Percentiles rank a stretch among this genome's conserved stretches.
Evolutionary conservation across 306 rosid species (phyloP).

Genomic region (Inga laurina): DNA sequence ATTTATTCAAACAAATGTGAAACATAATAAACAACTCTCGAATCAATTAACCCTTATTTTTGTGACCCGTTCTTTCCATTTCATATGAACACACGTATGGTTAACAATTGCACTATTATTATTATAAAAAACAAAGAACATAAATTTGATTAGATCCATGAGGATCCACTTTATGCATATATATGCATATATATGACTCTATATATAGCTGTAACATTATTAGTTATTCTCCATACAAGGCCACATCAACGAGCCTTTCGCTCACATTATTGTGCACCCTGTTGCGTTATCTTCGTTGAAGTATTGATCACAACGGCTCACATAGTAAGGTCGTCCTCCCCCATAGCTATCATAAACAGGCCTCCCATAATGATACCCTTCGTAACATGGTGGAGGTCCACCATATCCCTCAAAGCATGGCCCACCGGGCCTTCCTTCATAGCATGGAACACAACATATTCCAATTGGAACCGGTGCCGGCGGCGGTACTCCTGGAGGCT

Average conservation of each 20-base stretch:
- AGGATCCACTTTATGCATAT: not conserved
- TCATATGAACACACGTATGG: not conserved
- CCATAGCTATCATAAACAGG: constrained; percentile 65
- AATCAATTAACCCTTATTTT: not conserved
- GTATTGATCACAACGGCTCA: constrained; percentile 29
- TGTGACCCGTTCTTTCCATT: not conserved
- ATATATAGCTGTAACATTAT: not conserved
- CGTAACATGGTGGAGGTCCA: constrained; percentile 40
- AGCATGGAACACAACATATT: not conserved
- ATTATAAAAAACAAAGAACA: not conserved
- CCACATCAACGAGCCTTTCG: not conserved
- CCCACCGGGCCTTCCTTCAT: constrained; percentile 34
- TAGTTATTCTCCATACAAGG: not conserved
- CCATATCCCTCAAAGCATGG: not conserved
- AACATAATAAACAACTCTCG: not conserved
- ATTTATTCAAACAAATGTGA: not conserved
- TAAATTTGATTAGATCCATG: not conserved
- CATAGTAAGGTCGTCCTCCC: constrained; percentile 43
- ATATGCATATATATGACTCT: not conserved
- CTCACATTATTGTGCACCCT: not conserved
- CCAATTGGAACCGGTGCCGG: not conserved
- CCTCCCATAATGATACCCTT: constrained; percentile 40
- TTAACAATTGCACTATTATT: not conserved
- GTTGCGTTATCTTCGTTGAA: not conserved
- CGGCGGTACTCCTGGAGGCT: not conserved